A percentile compares a stretch with the other conserved stretches of the same genome.
These are phyloP conservation scores for Eragrostis tef DNA, from an alignment of 202 grass and related monocot species.

Conservation along the genomic window DNA sequence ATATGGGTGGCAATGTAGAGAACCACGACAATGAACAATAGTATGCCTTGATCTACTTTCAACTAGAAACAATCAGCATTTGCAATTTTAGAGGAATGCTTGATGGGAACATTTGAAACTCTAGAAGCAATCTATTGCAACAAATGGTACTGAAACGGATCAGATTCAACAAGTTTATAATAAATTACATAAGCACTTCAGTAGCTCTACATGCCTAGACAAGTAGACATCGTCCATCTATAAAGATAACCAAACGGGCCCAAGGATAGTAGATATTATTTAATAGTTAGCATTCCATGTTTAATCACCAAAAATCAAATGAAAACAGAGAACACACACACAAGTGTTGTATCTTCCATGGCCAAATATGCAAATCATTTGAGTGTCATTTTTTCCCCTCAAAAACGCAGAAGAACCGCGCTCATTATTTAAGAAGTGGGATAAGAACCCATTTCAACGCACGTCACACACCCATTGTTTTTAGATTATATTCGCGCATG, in stretches of 20 bases:
- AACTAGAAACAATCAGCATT: not conserved
- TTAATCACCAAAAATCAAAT: too few species aligned
- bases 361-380: not conserved
- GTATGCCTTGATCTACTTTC: not conserved
- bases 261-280: not conserved
- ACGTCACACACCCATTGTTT: too few species aligned
- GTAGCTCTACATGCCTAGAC: too few species aligned
- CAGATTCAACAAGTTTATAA: not conserved
- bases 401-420: too few species aligned
- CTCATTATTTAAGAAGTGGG: too few species aligned
- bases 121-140: not conserved
- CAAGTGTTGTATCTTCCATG: not conserved
- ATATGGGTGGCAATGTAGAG: not conserved
- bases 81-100: not conserved
- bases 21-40: too few species aligned
- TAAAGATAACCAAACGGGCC: not conserved
- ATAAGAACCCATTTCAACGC: too few species aligned
- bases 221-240: conserved; percentile 15
- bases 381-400: too few species aligned
- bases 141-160: not conserved
- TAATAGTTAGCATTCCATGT: not conserved
- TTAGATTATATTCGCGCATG: too few species aligned
- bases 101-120: not conserved
- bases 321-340: not conserved
- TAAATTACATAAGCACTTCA: too few species aligned